Percentiles rank a stretch among this genome's conserved stretches.
These are phyloP conservation scores for Hymenoscyphus fructigenus DNA, from an alignment of 2,329 filamentous ascomycete genomes.

Conservation along the genomic window DNA sequence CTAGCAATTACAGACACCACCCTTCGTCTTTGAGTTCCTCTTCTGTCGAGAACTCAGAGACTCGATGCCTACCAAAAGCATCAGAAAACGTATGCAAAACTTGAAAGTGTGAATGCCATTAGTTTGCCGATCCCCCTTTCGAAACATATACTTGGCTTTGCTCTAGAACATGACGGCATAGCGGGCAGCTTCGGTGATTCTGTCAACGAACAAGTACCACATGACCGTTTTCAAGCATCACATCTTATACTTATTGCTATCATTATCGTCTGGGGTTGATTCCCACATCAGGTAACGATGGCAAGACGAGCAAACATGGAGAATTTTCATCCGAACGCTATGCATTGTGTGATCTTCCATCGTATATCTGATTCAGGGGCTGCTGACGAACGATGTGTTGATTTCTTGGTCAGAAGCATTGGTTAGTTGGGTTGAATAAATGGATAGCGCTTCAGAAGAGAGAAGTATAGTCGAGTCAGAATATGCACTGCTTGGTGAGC, in stretches of 20 bases:
- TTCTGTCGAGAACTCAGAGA: not conserved
- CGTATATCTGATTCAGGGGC: not conserved
- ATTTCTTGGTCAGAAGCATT: not conserved
- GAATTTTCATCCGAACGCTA: not conserved
- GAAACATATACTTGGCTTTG: not conserved
- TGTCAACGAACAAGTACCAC: not conserved
- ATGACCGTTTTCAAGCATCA: not conserved
- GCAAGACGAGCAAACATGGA: not conserved
- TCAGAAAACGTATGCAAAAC: not conserved
- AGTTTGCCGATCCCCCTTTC: not conserved
- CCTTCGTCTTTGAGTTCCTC: not conserved
- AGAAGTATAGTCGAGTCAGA: not conserved
- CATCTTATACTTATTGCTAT: conserved; percentile 6
- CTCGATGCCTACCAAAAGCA: not conserved
- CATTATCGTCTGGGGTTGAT: conserved; percentile 4
- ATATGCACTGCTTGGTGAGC: not conserved
- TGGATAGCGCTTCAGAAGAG: not conserved
- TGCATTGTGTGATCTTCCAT: not conserved
- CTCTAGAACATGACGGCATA: not conserved
- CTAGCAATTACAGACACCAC: not conserved
- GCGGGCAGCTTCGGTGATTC: not conserved
- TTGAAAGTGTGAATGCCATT: not conserved
- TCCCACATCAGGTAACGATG: not conserved
- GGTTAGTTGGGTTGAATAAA: not conserved
- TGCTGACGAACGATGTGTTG: not conserved